Base-by-base conservation (phyloP, 2,329 filamentous ascomycete species). In the Scedosporium apiospermum region DNA sequence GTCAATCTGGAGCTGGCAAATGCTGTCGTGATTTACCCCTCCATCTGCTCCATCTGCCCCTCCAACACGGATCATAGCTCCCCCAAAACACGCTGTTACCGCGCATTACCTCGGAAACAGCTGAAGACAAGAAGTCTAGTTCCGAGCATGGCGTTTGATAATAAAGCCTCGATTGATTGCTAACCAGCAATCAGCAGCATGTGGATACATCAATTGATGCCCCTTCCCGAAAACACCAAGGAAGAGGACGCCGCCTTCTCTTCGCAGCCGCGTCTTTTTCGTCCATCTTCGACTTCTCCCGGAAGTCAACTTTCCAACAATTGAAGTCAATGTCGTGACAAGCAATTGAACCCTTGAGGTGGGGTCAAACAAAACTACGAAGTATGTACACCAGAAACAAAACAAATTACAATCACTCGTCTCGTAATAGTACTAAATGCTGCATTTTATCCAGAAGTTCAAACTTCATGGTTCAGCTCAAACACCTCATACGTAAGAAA, bases 401-500 rank as follows among this genome's bases (percentile, higher is more conserved):
- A 16, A 23, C 51, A 55, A 26, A 38, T 12, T 38, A 38, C 10
- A 14, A 38, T 14, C 12, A 38, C 6, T 10, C 27, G 51, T 55
- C 6, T 14, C 51, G 51, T 23, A 55, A 55, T 55, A 55, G 10
- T 6, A 38, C 6, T 38, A 10, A 38, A 38, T 7, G 23, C 21
- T 55, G 7, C 6, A 55, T 55, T 38, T 38, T 55, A 55, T n/a
- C 51, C 51, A 23, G 51, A 9, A 10, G 23, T 55, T 18, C 34
- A 38, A 38, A 38, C 34, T 38, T 38, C 7, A 55, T 27, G 51
- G 51, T 26, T 55, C 51, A 55, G 51, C 51, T 55, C 51, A 55
- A 55, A 55, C 51, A 55, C 21, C 51, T 55, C 51, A 55, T 55
- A 55, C 51, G 51, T 55, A 55, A 55, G 51, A 55, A 55, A 55